Base-by-base conservation (phyloP, 306 rosid species). In the Dryas drummondii region DNA sequence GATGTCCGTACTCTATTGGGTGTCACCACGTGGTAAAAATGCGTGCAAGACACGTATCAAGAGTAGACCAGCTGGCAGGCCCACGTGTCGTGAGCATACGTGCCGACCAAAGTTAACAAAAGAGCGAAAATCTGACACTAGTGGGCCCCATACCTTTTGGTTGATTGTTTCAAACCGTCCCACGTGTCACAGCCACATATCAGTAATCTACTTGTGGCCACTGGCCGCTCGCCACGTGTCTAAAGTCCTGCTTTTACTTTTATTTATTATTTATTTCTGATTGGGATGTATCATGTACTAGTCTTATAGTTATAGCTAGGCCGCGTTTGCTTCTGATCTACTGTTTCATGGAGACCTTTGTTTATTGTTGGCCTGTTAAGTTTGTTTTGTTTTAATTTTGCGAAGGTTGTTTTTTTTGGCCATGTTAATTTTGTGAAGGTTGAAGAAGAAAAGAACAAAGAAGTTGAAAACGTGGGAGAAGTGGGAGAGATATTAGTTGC, bases 161-260 rank as follows among this genome's bases (percentile, higher is more conserved):
- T 72, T 45, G 41, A 26, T 54, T 62, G 14, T 65, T 79, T 32
- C 48, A 5, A 7, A 74, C 83, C 85, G 85, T 73, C 88, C 87
- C 86, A 85, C 85, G 84, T 78, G 88, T 80, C 86, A 57, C 55
- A 9, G 57, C 89, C 80, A 77, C 76, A 77, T 66, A 55, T 8
- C 37, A 32, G 37, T 32, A 32, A 51, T 51, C 17, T 26, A 57
- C 41, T 71, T 40, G 13, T 5, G 56, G 26, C 57, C 66, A 46
- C 76, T 78, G 79, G 78, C 41, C 70, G 37, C 37, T 32, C 37
- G 37, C 1, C 37, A 32, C 37, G 37, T 32, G 37, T 32, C 37
- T 1, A 32, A 32, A 32, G 37, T 2, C 37, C 37, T 32, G 37
- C 37, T 32, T 76, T 67, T 57, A 9, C 9, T 10, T 68, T 26